phyloP scores from a whole-genome alignment of 2,329 filamentous ascomycete species.

The Xenoacremonium recifei region DNA sequence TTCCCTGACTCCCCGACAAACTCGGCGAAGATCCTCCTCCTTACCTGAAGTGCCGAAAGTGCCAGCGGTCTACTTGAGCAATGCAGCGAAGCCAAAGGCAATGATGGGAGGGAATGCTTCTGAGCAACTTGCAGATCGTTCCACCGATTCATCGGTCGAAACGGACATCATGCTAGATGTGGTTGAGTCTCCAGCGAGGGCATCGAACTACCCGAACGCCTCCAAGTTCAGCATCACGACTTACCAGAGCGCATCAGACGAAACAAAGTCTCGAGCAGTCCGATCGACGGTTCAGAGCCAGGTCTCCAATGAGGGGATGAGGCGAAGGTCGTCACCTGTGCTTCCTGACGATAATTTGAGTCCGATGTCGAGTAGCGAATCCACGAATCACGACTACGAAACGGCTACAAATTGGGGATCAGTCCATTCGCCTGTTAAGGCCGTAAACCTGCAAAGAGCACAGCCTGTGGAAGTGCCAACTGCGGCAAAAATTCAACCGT shows the following conservation, averaged over 20 bases:
- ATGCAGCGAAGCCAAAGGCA: too few species aligned
- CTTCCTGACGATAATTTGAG: constrained; percentile 38
- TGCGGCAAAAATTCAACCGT: constrained; percentile 9
- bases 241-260: constrained; percentile 2
- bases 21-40: constrained; percentile 23
- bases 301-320: constrained; percentile 27
- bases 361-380: constrained; percentile 34
- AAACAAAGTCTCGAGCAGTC: constrained; percentile 5
- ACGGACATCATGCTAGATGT: too few species aligned
- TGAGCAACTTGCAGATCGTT: too few species aligned
- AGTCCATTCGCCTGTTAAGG: constrained; percentile 46
- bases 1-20: constrained; percentile 17
- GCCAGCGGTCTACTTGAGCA: constrained; percentile 5
- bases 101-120: too few species aligned
- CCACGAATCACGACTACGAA: constrained; percentile 38
- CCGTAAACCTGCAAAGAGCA: constrained; percentile 42
- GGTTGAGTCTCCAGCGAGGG: too few species aligned
- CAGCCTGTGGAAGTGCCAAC: constrained; percentile 33
- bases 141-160: too few species aligned
- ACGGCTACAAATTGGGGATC: constrained; percentile 48
- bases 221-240: constrained; percentile 19
- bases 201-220: neutral
- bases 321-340: constrained; percentile 51
- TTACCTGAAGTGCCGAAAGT: constrained; percentile 23
- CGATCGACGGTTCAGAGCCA: constrained; percentile 6